A percentile compares a stretch with the other conserved stretches of the same genome.
Evolutionary conservation across 352 stramenopile genomes (phyloP).

Genomic region (Globisporangium nagaii): DNA sequence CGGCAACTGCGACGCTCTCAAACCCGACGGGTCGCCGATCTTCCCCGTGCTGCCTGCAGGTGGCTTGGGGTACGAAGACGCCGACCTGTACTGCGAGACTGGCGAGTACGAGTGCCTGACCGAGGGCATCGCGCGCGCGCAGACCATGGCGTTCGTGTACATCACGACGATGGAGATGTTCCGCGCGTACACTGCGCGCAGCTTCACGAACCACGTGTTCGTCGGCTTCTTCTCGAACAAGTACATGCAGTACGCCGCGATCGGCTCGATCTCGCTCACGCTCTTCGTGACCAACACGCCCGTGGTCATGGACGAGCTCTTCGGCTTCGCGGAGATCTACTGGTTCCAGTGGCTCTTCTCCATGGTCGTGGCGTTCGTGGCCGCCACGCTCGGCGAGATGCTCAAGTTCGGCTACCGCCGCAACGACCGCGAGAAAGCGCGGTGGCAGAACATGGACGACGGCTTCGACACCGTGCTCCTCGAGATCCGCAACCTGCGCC

Average conservation of each 20-base stretch:
- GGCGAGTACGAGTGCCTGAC: conserved; percentile 50
- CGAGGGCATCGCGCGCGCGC: conserved; percentile 29
- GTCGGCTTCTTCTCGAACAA: conserved; percentile 29
- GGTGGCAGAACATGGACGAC: conserved; percentile 28
- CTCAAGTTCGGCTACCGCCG: conserved; percentile 38
- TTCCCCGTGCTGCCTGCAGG: conserved; percentile 36
- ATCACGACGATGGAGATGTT: conserved; percentile 50
- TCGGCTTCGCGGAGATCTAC: conserved; percentile 33
- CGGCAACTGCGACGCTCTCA: conserved; percentile 48
- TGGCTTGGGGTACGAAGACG: conserved; percentile 27
- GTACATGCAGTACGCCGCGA: conserved; percentile 35
- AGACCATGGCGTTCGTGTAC: conserved; percentile 42
- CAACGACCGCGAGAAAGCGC: conserved; percentile 21
- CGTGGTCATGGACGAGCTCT: conserved; percentile 30
- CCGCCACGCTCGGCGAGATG: conserved; percentile 25
- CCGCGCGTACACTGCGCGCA: conserved; percentile 38
- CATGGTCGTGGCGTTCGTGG: conserved; percentile 27
- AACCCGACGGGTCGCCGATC: conserved; percentile 36
- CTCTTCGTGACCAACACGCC: conserved; percentile 30
- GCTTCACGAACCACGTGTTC: conserved; percentile 39
- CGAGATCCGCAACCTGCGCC: conserved; percentile 39
- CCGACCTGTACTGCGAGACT: conserved; percentile 45
- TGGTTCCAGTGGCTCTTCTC: conserved; percentile 37
- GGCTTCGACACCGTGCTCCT: conserved; percentile 31
- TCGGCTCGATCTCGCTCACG: conserved; percentile 31